Evolutionary conservation across 1,284 basidiomycete species (phyloP).

Genomic region (Vanrija sp.): DNA sequence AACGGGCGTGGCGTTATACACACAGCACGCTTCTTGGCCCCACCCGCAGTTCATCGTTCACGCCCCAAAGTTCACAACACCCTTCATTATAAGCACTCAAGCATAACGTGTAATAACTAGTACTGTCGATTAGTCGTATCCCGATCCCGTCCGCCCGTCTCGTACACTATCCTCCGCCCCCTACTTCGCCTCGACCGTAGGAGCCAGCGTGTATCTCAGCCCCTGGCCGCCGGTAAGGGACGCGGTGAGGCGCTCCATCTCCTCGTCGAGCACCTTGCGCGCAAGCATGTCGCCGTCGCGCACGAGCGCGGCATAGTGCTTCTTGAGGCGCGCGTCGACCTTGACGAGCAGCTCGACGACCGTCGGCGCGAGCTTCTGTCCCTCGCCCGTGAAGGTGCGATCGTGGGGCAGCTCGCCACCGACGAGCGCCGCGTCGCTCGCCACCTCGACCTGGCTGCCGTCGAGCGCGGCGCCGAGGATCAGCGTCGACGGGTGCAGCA

Average conservation of each 20-base stretch:
- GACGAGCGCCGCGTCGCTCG: constrained; percentile 34
- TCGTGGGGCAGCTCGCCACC: constrained; percentile 35
- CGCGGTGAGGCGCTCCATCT: constrained; percentile 34
- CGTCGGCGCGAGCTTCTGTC: constrained; percentile 42
- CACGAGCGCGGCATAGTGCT: constrained; percentile 44
- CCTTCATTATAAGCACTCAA: too few species aligned
- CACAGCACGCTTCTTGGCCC: too few species aligned
- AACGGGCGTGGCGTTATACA: too few species aligned
- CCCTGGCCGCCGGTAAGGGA: constrained; percentile 4
- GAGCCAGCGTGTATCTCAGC: constrained; percentile 1
- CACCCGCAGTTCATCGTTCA: too few species aligned
- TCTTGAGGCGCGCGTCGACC: constrained; percentile 50
- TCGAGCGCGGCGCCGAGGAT: background rate
- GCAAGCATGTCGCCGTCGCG: constrained; percentile 49
- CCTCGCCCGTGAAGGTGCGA: constrained; percentile 39
- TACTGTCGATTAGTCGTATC: too few species aligned
- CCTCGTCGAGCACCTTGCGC: constrained; percentile 45
- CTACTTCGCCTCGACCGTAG: constrained; percentile 2
- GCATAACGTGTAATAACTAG: too few species aligned
- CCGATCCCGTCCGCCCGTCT: too few species aligned
- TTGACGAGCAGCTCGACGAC: constrained; percentile 49
- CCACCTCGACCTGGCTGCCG: constrained; percentile 9
- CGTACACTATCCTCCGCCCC: background rate
- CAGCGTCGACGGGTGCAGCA: constrained; percentile 37
- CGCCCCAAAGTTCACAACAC: too few species aligned